Base-by-base conservation (phyloP, 2,329 filamentous ascomycete genomes). In the Cladosporium colombiae region DNA sequence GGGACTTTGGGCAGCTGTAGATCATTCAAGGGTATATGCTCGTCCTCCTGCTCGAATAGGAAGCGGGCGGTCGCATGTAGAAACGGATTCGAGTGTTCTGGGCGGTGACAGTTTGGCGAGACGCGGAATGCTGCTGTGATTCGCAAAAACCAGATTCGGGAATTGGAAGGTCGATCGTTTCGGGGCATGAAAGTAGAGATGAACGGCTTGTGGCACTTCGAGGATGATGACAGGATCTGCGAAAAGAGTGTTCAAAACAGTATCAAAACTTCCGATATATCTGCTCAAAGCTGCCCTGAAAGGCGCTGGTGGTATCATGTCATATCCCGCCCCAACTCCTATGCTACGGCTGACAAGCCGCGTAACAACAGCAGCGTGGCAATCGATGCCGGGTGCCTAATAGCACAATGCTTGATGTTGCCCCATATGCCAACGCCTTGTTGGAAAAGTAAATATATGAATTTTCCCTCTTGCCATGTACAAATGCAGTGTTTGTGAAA, bases 291-390 rank as follows among this genome's bases (percentile, higher is more conserved):
- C 53, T 35, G 55, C 55, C 21, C 33, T 57, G 13, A 57, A 18
- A 40, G 21, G 55, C 55, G 55, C 33, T 57, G 27, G 55, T 57
- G 55, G 55, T 57, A 57, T 57, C 55, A 57, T 57, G 33, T 57
- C 55, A 27, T 57, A 33, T 57, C 29, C 29, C 21, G 33, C 13
- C 31, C 55, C n/a, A 29, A 53, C 27, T 29, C 49, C 23, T 53
- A 23, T 37, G n/a, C n/a, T 35, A 56, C 33, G 55, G 33, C 55
- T 21, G 29, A 56, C 21, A 56, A 56, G 52, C 52, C 31, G 52
- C 18, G 18, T 21, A 33, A 33, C 27, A 55, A 55, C 27, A 40
- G 33, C 33, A 27, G 33, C 13, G 7, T 25, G 55, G 55, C 55
- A 25, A 40, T 57, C 29, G 21, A 25, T 57, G 55, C 21, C 55